Percentiles rank a stretch among this genome's conserved stretches.
Conservation (phyloP, 345 rosid genomes). For the Toxicodendron radicans region DNA sequence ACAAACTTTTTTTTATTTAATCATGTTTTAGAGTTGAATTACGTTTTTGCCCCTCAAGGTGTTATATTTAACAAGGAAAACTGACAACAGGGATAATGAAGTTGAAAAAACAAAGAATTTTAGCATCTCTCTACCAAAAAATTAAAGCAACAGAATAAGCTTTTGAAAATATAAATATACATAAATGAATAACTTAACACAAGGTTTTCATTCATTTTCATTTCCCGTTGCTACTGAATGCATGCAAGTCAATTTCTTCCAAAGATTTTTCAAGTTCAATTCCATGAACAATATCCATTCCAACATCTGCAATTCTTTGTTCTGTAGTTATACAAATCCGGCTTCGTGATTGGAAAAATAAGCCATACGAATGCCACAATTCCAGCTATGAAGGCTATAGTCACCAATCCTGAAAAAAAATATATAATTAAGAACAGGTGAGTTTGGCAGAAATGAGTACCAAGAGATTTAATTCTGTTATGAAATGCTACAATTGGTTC, state of each 20-base stretch:
- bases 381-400: conserved; percentile 58
- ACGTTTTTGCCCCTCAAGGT: no score
- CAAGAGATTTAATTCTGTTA: not conserved
- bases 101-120: no score
- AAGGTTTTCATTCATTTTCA: not conserved
- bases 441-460: not conserved
- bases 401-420: conserved; percentile 55
- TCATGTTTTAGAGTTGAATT: no score
- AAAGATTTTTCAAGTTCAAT: conserved; percentile 24
- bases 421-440: not conserved
- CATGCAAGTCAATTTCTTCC: conserved; percentile 1
- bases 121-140: no score
- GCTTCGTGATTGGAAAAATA: conserved; percentile 67
- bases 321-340: conserved; percentile 56
- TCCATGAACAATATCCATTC: conserved; percentile 81
- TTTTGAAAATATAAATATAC: not conserved
- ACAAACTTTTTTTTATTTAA: no score
- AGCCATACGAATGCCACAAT: conserved; percentile 46
- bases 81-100: no score
- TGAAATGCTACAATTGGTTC: not conserved
- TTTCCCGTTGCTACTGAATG: not conserved
- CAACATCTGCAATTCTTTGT: conserved; percentile 66
- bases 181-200: not conserved
- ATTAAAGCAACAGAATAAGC: not conserved
- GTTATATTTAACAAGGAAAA: no score